phyloP scores from a whole-genome alignment of 1,284 basidiomycete genomes.

The Heimioporus retisporus region DNA sequence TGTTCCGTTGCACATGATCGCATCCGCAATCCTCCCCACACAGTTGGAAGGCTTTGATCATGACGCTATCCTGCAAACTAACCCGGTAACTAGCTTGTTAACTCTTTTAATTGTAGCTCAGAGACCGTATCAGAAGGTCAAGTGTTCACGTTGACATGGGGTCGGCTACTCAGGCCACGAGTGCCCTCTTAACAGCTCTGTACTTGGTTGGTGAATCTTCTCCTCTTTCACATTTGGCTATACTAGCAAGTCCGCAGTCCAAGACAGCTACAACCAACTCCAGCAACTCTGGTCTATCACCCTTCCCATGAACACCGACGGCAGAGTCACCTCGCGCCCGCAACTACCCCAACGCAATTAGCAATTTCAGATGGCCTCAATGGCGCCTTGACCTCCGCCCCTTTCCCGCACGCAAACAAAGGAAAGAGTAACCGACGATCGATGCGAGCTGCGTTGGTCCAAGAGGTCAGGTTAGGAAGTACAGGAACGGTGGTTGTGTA shows the following conservation, averaged over 20 bases:
- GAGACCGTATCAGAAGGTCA: constrained; percentile 38
- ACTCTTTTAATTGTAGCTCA: constrained; percentile 39
- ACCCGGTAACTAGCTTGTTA: constrained; percentile 40
- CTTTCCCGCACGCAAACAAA: constrained; percentile 31
- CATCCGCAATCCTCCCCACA: constrained; percentile 24
- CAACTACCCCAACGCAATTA: constrained; percentile 38
- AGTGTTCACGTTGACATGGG: constrained; percentile 43
- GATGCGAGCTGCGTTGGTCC: constrained; percentile 44
- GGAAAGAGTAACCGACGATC: constrained; percentile 43
- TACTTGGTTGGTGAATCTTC: constrained; percentile 33
- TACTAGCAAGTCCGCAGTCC: constrained; percentile 35
- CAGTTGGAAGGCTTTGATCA: constrained; percentile 19
- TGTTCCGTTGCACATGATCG: constrained; percentile 23
- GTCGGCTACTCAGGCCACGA: constrained; percentile 33
- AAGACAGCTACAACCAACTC: constrained; percentile 36
- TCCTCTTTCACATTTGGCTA: constrained; percentile 29
- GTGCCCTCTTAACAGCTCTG: constrained; percentile 25
- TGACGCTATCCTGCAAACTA: constrained; percentile 40
- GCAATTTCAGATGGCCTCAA: constrained; percentile 30
- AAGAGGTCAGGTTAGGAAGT: constrained; percentile 42
- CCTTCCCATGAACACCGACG: constrained; percentile 38
- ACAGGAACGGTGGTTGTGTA: constrained; percentile 42
- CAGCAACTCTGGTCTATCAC: constrained; percentile 34
- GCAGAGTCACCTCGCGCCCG: constrained; percentile 38
- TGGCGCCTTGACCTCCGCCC: constrained; percentile 24